These are phyloP conservation scores for Rhodotorula sp. DNA, from an alignment of 1,284 basidiomycete species.

Conservation along the genomic window DNA sequence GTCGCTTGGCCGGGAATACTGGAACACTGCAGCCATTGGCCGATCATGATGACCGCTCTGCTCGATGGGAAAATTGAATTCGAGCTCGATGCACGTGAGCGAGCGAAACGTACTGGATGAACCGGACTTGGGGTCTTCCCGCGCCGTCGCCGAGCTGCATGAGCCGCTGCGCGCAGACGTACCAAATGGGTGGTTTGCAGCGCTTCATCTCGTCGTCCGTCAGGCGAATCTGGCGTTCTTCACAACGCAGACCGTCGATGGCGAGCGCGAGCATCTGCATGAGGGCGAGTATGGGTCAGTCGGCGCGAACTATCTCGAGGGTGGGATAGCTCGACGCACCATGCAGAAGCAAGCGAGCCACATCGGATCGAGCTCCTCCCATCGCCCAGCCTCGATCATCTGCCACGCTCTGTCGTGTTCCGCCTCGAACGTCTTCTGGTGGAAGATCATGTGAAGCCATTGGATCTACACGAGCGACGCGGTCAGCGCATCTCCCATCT, in stretches of 20 bases:
- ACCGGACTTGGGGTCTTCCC: constrained; percentile 26
- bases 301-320: too few relatives aligned
- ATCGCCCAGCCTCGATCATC: constrained; percentile 29
- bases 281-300: not conserved
- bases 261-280: constrained; percentile 24
- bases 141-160: constrained; percentile 27
- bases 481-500: not conserved
- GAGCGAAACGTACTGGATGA: constrained; percentile 19
- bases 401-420: constrained; percentile 40
- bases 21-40: constrained; percentile 23
- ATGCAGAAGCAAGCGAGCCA: constrained; percentile 36
- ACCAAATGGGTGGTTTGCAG: constrained; percentile 25
- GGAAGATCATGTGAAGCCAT: constrained; percentile 17
- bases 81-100: too few relatives aligned
- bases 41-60: constrained; percentile 19
- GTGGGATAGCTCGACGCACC: constrained; percentile 3
- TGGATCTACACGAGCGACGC: not conserved
- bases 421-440: constrained; percentile 12
- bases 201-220: constrained; percentile 6
- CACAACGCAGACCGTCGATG: constrained; percentile 26
- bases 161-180: constrained; percentile 25
- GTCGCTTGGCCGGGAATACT: constrained; percentile 19
- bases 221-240: not conserved
- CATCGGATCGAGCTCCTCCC: constrained; percentile 35
- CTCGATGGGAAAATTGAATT: too few relatives aligned